Percentiles rank a stretch among this genome's conserved stretches.
phyloP scores from a whole-genome alignment of 371 early-diverging fungal genomes.

The Mortierella sp. region DNA sequence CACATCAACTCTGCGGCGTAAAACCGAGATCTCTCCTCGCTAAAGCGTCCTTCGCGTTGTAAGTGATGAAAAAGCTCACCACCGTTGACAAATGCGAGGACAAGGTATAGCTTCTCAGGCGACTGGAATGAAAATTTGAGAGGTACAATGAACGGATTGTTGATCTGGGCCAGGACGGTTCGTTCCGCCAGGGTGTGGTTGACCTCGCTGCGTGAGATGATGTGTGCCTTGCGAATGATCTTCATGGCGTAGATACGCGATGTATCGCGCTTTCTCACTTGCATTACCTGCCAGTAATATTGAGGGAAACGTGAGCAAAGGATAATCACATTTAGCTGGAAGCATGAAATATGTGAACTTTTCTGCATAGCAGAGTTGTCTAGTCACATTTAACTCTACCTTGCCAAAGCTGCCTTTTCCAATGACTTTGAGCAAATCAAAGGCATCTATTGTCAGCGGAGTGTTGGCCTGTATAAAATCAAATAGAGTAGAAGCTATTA shows the following conservation, averaged over 20 bases:
- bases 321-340: no score
- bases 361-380: no score
- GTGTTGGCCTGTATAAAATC: conserved; percentile 59
- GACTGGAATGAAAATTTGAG: conserved; percentile 92
- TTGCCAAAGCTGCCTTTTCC: conserved; percentile 98
- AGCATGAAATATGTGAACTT: no score
- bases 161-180: conserved; percentile 85
- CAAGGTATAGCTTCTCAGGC: conserved; percentile 88
- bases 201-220: conserved; percentile 92
- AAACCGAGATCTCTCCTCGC: conserved; percentile 74
- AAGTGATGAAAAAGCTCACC: conserved; percentile 96
- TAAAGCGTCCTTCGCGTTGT: conserved; percentile 81
- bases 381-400: conserved; percentile 58
- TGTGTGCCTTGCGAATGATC: conserved; percentile 93
- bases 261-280: conserved; percentile 94
- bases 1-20: conserved; percentile 82
- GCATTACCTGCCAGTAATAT: conserved; percentile 78
- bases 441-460: conserved; percentile 89
- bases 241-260: conserved; percentile 98
- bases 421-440: conserved; percentile 95
- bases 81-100: conserved; percentile 94
- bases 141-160: conserved; percentile 91
- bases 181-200: conserved; percentile 93
- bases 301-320: neutral
- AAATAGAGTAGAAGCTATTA: neutral